These are phyloP conservation scores for Ophiobolus disseminans DNA, from an alignment of 2,329 filamentous ascomycete species.

Conservation along the genomic window DNA sequence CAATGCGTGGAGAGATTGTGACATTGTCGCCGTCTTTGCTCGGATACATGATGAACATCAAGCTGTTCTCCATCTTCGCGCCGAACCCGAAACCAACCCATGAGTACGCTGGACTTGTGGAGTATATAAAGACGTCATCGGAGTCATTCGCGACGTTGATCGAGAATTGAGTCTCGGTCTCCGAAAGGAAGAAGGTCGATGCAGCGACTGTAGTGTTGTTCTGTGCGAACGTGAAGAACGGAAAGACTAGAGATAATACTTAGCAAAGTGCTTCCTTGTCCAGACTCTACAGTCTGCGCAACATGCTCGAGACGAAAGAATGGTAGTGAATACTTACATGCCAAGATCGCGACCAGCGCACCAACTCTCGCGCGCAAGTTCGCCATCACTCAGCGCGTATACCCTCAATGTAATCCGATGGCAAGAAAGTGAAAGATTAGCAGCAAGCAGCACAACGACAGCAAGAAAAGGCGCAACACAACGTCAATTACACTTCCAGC, in stretches of 20 bases:
- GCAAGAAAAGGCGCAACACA: no score
- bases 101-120: constrained; percentile 46
- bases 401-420: background rate
- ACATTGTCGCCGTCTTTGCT: constrained; percentile 45
- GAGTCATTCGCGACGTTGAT: constrained; percentile 43
- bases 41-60: constrained; percentile 56
- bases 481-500: no score
- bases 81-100: constrained; percentile 57
- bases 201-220: constrained; percentile 19
- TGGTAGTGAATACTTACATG: constrained; percentile 12
- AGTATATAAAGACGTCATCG: constrained; percentile 45
- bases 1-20: constrained; percentile 48
- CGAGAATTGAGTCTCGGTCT: constrained; percentile 47
- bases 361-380: constrained; percentile 3
- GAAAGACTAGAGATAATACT: constrained; percentile 18
- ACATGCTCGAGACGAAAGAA: no score
- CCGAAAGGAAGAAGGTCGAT: constrained; percentile 40
- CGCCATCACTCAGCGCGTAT: background rate
- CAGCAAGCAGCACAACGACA: background rate
- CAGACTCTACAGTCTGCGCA: no score
- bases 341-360: constrained; percentile 16
- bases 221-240: constrained; percentile 22
- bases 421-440: background rate
- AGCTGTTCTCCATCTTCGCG: constrained; percentile 49
- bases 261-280: no score